Percentiles rank a stretch among this genome's conserved stretches.
Conservation (phyloP, 208 protist genomes). For the Acanthamoeba sp. region DNA sequence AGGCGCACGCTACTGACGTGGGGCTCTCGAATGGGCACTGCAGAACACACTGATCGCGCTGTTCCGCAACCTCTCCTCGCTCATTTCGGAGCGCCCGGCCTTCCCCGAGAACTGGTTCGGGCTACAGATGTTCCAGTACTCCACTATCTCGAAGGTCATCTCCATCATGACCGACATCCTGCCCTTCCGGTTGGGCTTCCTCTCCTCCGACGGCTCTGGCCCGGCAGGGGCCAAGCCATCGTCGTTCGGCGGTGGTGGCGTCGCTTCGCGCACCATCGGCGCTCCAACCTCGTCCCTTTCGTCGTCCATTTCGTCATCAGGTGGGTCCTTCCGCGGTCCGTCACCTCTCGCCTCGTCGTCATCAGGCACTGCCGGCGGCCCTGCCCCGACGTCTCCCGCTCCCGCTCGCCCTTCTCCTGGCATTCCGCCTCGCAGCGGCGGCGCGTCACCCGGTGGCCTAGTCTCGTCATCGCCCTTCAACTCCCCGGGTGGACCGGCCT, state of each 20-base stretch:
- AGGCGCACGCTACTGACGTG: not conserved
- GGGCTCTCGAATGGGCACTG: not conserved
- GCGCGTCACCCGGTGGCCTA: not conserved
- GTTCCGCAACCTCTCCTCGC: slow-evolving; percentile 48
- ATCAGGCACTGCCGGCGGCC: not conserved
- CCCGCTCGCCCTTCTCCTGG: not conserved
- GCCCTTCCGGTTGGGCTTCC: slow-evolving; percentile 36
- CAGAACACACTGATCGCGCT: slow-evolving; percentile 57
- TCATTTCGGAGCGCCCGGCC: slow-evolving; percentile 26
- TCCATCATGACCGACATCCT: slow-evolving; percentile 59
- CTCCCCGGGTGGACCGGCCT: not conserved
- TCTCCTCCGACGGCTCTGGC: slow-evolving; percentile 3
- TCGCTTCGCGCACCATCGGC: not conserved
- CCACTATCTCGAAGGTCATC: slow-evolving; percentile 56
- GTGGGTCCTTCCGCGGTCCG: slow-evolving; percentile 5
- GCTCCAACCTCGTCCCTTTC: not conserved
- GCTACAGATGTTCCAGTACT: slow-evolving; percentile 72
- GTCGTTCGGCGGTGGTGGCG: not conserved
- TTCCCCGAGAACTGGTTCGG: slow-evolving; percentile 78
- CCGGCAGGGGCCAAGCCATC: not conserved
- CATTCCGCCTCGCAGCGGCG: not conserved
- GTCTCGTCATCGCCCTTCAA: not conserved
- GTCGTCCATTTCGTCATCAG: not conserved
- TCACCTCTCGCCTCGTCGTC: not conserved
- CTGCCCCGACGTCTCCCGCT: not conserved